Base-by-base conservation (phyloP, 129 eudicot species). In the Oenanthe sinensis region DNA sequence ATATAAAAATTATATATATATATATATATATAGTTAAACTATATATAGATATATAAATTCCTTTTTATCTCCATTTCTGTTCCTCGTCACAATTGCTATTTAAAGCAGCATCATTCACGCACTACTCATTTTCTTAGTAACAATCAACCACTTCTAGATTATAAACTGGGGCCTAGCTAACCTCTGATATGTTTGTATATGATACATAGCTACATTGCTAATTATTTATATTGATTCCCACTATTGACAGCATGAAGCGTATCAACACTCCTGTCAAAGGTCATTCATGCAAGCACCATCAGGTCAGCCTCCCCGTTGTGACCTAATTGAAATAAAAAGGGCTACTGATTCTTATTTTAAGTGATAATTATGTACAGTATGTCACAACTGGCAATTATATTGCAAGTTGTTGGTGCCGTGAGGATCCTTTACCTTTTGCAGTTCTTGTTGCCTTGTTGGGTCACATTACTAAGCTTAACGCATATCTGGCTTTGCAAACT, bases 201-300 rank as follows among this genome's bases (percentile, higher is more conserved):
- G 5, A 28, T 30, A 2, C 8, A 33, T 30, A 30, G 8, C 71
- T 28, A 12, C 17, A 28, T 2, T 28, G 39, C 72, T 67, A 6
- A 67, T 67, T 33, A 67, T 67, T 37, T 73, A 44, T 60, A 67
- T 48, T 71, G 68, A 71, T 74, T 74, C 43, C 79, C 48, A 16
- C 77, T 48, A 82, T 79, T 55, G 77, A 75, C 86, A 93, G 98
- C 82, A 88, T 90, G 78, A 87, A 36, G 76, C 92, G 94, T 39
- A 89, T 93, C 52, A 80, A 75, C 47, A 88, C 90, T 68, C 98
- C 98, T 62, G 93, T 86, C 39, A 93, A 93, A 87, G 98, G 98
- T 70, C 87, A 83, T 63, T 80, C 81, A 33, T 93, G 98, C 87
- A 93, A 93, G 33, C 98, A 93, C 83, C 83, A 79, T 82, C 96